phyloP scores from a whole-genome alignment of 2,329 filamentous ascomycete genomes.

The Exserohilum turcica region DNA sequence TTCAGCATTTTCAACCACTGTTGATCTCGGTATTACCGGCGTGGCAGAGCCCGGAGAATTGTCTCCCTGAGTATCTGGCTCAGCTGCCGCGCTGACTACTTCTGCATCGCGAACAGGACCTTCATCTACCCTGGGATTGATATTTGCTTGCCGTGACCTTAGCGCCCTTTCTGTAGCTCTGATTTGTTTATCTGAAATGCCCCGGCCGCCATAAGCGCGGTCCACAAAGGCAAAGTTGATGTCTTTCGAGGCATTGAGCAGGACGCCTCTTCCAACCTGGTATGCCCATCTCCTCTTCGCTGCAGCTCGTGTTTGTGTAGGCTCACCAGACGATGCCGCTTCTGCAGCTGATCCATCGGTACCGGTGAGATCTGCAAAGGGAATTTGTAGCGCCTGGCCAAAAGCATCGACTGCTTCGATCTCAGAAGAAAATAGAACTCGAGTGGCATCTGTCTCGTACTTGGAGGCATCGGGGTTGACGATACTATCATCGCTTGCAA shows the following conservation, averaged over 20 bases:
- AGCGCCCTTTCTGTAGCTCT: conserved; percentile 51
- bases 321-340: conserved; percentile 20
- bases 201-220: conserved; percentile 65
- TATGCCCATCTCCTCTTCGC: conserved; percentile 63
- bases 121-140: conserved; percentile 54
- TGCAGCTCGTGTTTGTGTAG: conserved; percentile 52
- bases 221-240: conserved; percentile 64
- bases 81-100: conserved; percentile 24
- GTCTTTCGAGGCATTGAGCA: conserved; percentile 62
- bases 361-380: conserved; percentile 57
- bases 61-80: conserved; percentile 14
- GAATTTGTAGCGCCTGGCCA: conserved; percentile 57
- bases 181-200: conserved; percentile 49
- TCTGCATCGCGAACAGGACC: conserved; percentile 47
- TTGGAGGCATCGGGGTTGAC: conserved; percentile 62
- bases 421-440: conserved; percentile 59
- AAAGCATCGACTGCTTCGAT: conserved; percentile 63
- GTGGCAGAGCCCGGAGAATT: conserved; percentile 8
- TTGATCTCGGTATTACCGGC: not conserved
- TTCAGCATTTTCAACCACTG: not conserved
- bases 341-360: conserved; percentile 40
- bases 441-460: conserved; percentile 62
- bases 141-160: conserved; percentile 52
- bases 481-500: conserved; percentile 58
- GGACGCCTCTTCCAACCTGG: conserved; percentile 62